A percentile compares a stretch with the other conserved stretches of the same genome.
phyloP scores from a whole-genome alignment of 495 filamentous ascomycete species.

The Neurospora cerealis region DNA sequence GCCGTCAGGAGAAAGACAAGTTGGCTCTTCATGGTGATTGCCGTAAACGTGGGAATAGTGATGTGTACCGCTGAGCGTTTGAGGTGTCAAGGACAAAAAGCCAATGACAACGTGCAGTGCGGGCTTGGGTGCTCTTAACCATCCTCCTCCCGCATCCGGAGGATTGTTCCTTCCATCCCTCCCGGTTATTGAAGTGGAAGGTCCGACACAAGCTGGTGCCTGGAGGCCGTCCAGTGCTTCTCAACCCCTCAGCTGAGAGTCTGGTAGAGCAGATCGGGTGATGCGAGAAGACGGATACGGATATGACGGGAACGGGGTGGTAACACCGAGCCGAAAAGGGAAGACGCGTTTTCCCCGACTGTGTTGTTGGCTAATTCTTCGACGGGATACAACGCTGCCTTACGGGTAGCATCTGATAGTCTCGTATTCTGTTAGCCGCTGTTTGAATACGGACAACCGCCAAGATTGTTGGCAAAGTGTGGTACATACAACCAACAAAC shows the following conservation, averaged over 20 bases:
- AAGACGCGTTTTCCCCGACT: background rate
- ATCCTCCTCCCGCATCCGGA: background rate
- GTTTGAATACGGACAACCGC: background rate
- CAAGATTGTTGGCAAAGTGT: background rate
- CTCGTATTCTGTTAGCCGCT: background rate
- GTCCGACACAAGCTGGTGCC: background rate
- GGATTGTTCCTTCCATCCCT: background rate
- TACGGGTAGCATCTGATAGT: background rate
- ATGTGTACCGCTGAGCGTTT: background rate
- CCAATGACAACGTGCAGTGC: background rate
- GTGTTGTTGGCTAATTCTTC: background rate
- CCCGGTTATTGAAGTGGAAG: background rate
- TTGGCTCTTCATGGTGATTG: background rate
- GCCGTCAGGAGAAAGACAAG: background rate
- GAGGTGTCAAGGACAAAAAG: background rate
- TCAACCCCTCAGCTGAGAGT: background rate
- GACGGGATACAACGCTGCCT: background rate
- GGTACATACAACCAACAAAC: background rate
- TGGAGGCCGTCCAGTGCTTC: background rate
- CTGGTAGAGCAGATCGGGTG: background rate
- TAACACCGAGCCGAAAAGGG: background rate
- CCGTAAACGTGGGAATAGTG: background rate
- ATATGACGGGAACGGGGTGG: background rate
- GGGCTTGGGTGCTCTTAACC: background rate
- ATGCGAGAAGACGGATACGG: background rate